Conservation (phyloP, 1,284 basidiomycete genomes). For the Cryptococcus floricola region DNA sequence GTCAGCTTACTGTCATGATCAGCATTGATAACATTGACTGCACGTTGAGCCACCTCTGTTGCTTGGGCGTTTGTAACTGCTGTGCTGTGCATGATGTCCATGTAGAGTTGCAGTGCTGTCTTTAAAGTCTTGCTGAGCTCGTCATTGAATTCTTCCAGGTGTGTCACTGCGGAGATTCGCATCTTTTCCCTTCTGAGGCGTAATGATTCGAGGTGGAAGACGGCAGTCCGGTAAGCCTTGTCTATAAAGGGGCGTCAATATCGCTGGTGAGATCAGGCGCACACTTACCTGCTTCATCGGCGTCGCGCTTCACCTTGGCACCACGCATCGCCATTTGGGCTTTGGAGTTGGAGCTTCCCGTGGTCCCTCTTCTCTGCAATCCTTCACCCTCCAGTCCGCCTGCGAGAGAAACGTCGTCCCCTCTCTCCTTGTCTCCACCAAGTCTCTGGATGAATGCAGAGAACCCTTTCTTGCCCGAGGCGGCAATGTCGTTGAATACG, state of each 20-base stretch:
- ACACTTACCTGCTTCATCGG: constrained; percentile 77
- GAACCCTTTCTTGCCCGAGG: constrained; percentile 46
- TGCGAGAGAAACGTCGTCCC: constrained; percentile 1
- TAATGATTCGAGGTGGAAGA: constrained; percentile 92
- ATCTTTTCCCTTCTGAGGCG: constrained; percentile 76
- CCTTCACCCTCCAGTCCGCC: constrained; percentile 9
- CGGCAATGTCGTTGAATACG: constrained; percentile 45
- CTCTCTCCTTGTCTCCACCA: constrained; percentile 39
- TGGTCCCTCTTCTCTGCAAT: constrained; percentile 18
- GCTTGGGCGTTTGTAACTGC: constrained; percentile 57
- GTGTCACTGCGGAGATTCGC: constrained; percentile 74
- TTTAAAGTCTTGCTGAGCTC: constrained; percentile 69
- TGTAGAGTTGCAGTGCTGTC: constrained; percentile 63
- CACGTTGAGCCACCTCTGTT: constrained; percentile 45
- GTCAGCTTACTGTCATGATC: constrained; percentile 60
- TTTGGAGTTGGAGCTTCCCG: constrained; percentile 17
- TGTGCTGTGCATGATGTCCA: constrained; percentile 62
- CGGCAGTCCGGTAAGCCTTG: constrained; percentile 83
- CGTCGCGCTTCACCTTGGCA: constrained; percentile 79
- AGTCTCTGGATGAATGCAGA: constrained; percentile 46
- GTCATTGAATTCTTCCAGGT: constrained; percentile 70
- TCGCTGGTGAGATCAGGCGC: background rate
- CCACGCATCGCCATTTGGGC: constrained; percentile 57
- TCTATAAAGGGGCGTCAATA: constrained; percentile 53
- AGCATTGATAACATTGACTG: constrained; percentile 64